These are phyloP conservation scores for Diplosphaera chodatii DNA, from an alignment of 139 green algal species.

Conservation along the genomic window DNA sequence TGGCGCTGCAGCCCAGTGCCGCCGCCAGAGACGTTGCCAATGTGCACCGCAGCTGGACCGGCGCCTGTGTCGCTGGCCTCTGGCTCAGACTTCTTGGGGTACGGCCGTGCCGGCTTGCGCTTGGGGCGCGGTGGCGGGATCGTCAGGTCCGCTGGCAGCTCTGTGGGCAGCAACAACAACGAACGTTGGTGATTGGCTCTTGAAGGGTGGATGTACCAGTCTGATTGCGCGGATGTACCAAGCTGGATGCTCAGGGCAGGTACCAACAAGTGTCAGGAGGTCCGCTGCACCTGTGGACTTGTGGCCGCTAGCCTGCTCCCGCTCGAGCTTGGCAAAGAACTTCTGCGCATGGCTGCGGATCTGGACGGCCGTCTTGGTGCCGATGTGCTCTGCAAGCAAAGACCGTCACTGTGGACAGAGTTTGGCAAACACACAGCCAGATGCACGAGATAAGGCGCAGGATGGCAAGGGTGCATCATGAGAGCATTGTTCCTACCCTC, in stretches of 20 bases:
- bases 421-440: background rate
- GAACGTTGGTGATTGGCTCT: no score
- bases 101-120: conserved; percentile 68
- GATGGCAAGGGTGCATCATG: no score
- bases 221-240: no score
- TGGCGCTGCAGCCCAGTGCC: conserved; percentile 1
- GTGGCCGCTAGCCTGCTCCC: conserved; percentile 16
- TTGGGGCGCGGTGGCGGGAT: conserved; percentile 87
- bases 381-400: conserved; percentile 72
- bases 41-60: background rate
- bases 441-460: no score
- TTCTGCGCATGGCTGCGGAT: conserved; percentile 95
- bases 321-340: conserved; percentile 80
- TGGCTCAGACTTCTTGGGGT: conserved; percentile 56
- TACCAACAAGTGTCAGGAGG: no score
- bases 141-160: conserved; percentile 34
- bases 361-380: conserved; percentile 91
- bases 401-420: background rate
- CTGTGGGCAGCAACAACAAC: conserved; percentile 1
- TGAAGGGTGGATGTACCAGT: no score
- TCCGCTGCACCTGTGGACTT: conserved; percentile 15
- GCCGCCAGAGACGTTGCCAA: background rate
- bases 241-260: no score
- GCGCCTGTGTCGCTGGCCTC: background rate
- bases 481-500: conserved; percentile 33